These are phyloP conservation scores for Blastobotrys americana DNA, from an alignment of 805 yeast species.

Conservation along the genomic window DNA sequence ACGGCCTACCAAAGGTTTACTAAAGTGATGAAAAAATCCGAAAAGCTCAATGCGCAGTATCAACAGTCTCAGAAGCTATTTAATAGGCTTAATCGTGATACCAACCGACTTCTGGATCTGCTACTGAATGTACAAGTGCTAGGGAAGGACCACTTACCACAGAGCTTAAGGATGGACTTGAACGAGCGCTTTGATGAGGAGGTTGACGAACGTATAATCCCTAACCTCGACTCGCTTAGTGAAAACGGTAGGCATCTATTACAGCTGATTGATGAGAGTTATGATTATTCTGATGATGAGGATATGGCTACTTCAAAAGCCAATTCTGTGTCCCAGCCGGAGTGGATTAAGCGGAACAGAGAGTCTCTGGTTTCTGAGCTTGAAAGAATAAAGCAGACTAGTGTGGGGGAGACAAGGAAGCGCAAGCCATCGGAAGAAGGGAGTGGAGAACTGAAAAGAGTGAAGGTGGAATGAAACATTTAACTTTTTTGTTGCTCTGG, in stretches of 20 bases:
- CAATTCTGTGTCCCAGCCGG: constrained; percentile 16
- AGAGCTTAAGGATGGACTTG: constrained; percentile 3
- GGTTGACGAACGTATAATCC: no score
- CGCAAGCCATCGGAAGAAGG: constrained; percentile 2
- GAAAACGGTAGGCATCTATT: constrained; percentile 7
- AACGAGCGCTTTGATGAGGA: constrained; percentile 1
- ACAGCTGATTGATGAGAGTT: constrained; percentile 7
- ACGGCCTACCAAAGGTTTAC: constrained; percentile 15
- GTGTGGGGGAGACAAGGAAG: not conserved
- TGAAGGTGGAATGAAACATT: not conserved
- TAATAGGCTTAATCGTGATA: constrained; percentile 18
- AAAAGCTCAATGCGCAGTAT: constrained; percentile 12
- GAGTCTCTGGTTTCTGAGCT: not conserved
- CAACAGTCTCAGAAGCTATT: constrained; percentile 9
- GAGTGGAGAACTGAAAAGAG: not conserved
- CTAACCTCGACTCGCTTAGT: not conserved
- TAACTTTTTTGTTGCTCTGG: not conserved
- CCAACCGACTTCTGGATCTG: constrained; percentile 13
- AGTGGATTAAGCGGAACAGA: constrained; percentile 19
- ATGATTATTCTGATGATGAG: constrained; percentile 16
- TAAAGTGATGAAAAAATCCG: constrained; percentile 14
- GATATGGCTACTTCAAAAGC: constrained; percentile 7
- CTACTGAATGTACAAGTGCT: constrained; percentile 10
- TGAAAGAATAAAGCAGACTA: not conserved
- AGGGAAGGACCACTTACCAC: constrained; percentile 8